Percentiles rank a stretch among this genome's conserved stretches.
phyloP scores from a whole-genome alignment of 2,329 filamentous ascomycete species.

The Acephala macrosclerotiorum region DNA sequence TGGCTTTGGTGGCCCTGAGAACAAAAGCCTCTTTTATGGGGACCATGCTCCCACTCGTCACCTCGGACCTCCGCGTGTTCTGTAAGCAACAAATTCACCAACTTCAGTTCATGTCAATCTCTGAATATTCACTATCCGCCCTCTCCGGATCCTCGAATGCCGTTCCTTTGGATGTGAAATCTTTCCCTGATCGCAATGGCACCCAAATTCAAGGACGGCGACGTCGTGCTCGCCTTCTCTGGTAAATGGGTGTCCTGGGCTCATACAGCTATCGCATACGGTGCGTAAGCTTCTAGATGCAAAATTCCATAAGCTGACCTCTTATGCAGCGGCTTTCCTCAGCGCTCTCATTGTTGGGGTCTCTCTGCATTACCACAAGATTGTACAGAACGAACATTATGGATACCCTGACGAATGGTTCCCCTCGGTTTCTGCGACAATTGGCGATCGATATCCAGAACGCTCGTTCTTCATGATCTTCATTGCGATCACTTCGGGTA shows the following conservation, averaged over 20 bases:
- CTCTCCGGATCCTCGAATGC: slow-evolving; percentile 38
- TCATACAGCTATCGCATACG: slow-evolving; percentile 85
- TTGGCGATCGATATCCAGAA: slow-evolving; percentile 96
- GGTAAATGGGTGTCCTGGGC: slow-evolving; percentile 90
- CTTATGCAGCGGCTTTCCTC: slow-evolving; percentile 74
- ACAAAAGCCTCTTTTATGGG: background rate
- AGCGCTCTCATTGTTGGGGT: slow-evolving; percentile 85
- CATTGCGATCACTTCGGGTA: slow-evolving; percentile 93
- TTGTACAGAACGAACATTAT: slow-evolving; percentile 96
- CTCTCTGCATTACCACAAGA: slow-evolving; percentile 91
- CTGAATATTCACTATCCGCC: slow-evolving; percentile 17
- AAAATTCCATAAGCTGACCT: slow-evolving; percentile 29
- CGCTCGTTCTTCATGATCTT: slow-evolving; percentile 97
- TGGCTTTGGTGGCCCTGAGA: background rate
- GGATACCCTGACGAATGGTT: slow-evolving; percentile 97
- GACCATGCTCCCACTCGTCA: background rate
- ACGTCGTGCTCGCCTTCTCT: slow-evolving; percentile 71
- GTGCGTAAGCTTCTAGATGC: slow-evolving; percentile 54
- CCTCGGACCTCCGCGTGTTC: slow-evolving; percentile 3
- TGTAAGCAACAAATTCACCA: slow-evolving; percentile 5
- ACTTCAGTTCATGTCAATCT: background rate
- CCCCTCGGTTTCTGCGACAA: slow-evolving; percentile 93
- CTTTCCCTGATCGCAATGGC: slow-evolving; percentile 47
- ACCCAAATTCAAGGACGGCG: slow-evolving; percentile 67
- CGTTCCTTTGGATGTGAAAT: slow-evolving; percentile 42